Base-by-base conservation (phyloP, 768 basidiomycete genomes). In the Fibroporia radiculosa region DNA sequence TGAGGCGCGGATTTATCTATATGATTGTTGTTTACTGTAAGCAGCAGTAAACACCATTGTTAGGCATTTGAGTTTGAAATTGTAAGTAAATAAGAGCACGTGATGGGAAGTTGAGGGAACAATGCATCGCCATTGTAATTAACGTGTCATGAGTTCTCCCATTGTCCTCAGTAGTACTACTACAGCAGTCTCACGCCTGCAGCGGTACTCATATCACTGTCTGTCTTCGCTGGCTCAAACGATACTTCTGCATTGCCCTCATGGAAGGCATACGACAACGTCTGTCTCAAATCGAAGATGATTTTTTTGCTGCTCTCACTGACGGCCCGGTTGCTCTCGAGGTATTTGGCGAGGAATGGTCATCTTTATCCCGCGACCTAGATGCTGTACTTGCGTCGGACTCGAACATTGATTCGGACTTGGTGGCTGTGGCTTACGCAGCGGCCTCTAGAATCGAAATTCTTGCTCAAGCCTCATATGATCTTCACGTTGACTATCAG, bases 261-360 rank as follows among this genome's bases (percentile, higher is more conserved):
- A 40, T 45, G 39, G 4, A 3, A 14, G 7, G 48, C 16, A 31
- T 57, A 1, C 25, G 29, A n/a, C 22, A 44, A n/a, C 50, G 56
- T 1, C 26, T 55, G 0, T 12, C 42, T 2, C 12, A 18, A 8
- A 40, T 47, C 3, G 51, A 52, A 32, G 42, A 33, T 14, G 47
- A 52, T 3, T 51, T 55, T 19, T 31, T 55, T 12, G 8, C 32
- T 6, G 49, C 51, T 2, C 33, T 48, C 4, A 6, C 16, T 4
- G n/a, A 43, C 11, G 48, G 45, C n/a, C 19, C 23, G 6, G 32
- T 20, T 27, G 39, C 50, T 1, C 14, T 55, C 12, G 12, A 25
- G 1, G 27, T 28, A 0, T 58, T 58, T 47, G 16, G 40, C 12
- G 1, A 23, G 1, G n/a, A 29, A 2, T 58, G 52, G 55, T 27